These are phyloP conservation scores for Lyophyllum decastes DNA, from an alignment of 768 basidiomycete genomes.

Conservation along the genomic window DNA sequence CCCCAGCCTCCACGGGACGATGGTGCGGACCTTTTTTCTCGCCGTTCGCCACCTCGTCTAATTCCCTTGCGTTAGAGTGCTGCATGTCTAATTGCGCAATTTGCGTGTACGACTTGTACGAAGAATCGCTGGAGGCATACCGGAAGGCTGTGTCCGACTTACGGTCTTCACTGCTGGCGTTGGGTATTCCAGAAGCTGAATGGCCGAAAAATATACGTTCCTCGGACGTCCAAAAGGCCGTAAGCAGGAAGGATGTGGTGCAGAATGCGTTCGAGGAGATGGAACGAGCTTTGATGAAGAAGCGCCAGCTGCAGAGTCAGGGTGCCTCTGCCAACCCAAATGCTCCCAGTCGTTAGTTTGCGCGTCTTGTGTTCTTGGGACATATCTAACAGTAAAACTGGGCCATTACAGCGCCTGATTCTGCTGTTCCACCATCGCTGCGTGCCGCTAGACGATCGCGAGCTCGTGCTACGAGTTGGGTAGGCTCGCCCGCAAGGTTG, in stretches of 20 bases:
- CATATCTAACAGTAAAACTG: conserved; percentile 1
- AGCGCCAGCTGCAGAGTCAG: conserved; percentile 26
- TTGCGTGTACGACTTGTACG: conserved; percentile 90
- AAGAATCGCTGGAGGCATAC: conserved; percentile 70
- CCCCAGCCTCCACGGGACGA: conserved; percentile 68
- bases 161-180: conserved; percentile 45
- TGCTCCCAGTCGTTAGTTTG: conserved; percentile 24
- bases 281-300: conserved; percentile 57
- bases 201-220: conserved; percentile 65
- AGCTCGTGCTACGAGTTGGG: background rate
- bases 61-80: conserved; percentile 60
- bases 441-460: background rate
- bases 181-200: conserved; percentile 51
- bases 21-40: conserved; percentile 41
- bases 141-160: conserved; percentile 52
- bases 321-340: conserved; percentile 3
- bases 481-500: conserved; percentile 15
- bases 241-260: conserved; percentile 36
- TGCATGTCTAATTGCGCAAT: conserved; percentile 94
- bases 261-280: conserved; percentile 73
- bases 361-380: background rate
- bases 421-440: background rate
- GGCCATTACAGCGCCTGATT: conserved; percentile 2
- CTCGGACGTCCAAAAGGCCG: conserved; percentile 7
- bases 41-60: background rate